phyloP scores from a whole-genome alignment of 2,329 filamentous ascomycete genomes.

The Pyrenochaeta sp. region DNA sequence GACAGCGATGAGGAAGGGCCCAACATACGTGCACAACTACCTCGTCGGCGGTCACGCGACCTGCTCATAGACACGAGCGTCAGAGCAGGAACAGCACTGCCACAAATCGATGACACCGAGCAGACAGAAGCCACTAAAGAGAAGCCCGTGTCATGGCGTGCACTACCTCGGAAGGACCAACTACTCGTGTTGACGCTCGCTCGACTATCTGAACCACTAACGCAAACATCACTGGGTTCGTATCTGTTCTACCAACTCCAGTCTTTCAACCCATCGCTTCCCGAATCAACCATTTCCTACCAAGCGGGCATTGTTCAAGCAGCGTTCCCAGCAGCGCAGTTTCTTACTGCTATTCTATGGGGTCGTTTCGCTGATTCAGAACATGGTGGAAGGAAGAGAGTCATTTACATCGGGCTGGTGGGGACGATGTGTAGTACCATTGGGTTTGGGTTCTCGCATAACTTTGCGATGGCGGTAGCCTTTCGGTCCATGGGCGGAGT shows the following conservation, averaged over 20 bases:
- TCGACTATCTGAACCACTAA: constrained; percentile 81
- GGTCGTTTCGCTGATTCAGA: constrained; percentile 74
- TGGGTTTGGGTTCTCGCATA: constrained; percentile 74
- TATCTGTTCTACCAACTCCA: constrained; percentile 92
- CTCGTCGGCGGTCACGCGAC: constrained; percentile 13
- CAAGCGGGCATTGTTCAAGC: constrained; percentile 82
- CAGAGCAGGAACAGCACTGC: constrained; percentile 21
- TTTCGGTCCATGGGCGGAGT: constrained; percentile 73
- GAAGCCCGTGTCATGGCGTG: constrained; percentile 70
- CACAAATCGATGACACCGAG: constrained; percentile 32
- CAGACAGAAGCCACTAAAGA: constrained; percentile 44
- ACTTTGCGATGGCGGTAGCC: constrained; percentile 68
- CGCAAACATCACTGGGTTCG: constrained; percentile 69
- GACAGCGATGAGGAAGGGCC: constrained; percentile 6
- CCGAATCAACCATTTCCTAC: constrained; percentile 72
- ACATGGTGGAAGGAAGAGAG: constrained; percentile 73
- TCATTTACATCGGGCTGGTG: constrained; percentile 77
- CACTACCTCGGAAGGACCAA: constrained; percentile 79
- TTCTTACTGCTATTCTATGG: constrained; percentile 84
- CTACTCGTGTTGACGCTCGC: constrained; percentile 79
- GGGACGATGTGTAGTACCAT: constrained; percentile 73
- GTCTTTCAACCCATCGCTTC: constrained; percentile 71
- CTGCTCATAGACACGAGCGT: constrained; percentile 32
- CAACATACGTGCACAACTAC: background rate
- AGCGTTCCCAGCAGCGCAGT: constrained; percentile 83